A percentile compares a stretch with the other conserved stretches of the same genome.
Evolutionary conservation across 2,329 filamentous ascomycete genomes (phyloP).

Genomic region (Neodidymelliopsis sp.): DNA sequence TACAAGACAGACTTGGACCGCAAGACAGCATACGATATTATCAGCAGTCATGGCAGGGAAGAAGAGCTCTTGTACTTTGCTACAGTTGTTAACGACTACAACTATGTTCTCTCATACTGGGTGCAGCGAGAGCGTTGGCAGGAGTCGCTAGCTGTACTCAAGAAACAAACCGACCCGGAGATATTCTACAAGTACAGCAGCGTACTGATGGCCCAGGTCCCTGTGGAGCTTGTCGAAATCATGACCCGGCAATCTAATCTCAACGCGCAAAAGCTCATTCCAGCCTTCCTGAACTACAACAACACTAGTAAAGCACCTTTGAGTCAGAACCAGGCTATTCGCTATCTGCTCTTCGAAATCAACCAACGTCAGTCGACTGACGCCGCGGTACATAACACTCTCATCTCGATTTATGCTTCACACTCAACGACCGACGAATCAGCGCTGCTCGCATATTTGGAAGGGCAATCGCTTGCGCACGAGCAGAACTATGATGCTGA

Average conservation of each 20-base stretch:
- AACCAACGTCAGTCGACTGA: conserved; percentile 82
- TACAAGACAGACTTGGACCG: conserved; percentile 88
- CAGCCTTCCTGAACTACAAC: conserved; percentile 93
- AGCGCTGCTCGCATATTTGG: conserved; percentile 84
- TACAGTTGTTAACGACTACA: conserved; percentile 86
- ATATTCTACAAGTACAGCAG: conserved; percentile 97
- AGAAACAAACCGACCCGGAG: conserved; percentile 89
- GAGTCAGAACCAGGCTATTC: conserved; percentile 82
- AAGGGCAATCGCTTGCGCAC: conserved; percentile 77
- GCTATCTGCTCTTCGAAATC: conserved; percentile 93
- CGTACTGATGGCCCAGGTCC: conserved; percentile 90
- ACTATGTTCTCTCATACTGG: conserved; percentile 97
- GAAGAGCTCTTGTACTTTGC: conserved; percentile 92
- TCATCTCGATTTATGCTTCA: conserved; percentile 94
- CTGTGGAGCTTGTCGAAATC: conserved; percentile 89
- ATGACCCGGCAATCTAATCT: conserved; percentile 90
- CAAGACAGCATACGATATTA: conserved; percentile 93
- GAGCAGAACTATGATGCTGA: conserved; percentile 92
- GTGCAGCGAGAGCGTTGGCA: conserved; percentile 92
- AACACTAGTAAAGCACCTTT: conserved; percentile 73
- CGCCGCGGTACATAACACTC: conserved; percentile 93
- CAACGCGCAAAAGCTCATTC: conserved; percentile 86
- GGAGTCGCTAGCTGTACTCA: conserved; percentile 85
- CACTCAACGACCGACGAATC: conserved; percentile 84
- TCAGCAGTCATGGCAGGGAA: conserved; percentile 93